Evolutionary conservation across 306 rosid genomes (phyloP), one percentile per base, ranked within the genome.

Genomic region (Prunus fruticosa): DNA sequence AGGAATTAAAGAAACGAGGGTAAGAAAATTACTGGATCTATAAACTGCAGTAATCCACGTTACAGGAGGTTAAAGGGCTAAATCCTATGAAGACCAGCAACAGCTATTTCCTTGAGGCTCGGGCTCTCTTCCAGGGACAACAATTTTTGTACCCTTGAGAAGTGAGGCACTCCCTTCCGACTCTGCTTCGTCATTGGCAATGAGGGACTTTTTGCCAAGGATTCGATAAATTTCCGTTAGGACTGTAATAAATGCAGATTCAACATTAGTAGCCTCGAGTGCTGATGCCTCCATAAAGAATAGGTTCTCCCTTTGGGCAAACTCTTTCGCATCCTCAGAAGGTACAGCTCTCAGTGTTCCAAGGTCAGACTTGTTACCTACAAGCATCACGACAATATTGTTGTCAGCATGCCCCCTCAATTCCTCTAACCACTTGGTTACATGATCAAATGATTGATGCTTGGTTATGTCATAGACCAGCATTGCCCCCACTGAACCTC

Each of bases 251-350:
- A 95, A 95, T 46, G 99, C 95, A 15, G 91, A 62, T 80, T 90
- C 97, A 56, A 95, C 97, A 76, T 95, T 95, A 25, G 78, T 95
- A 52, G 92, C 82, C 86, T 92, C 96, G 8, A 95, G 97, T 0
- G 99, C 99, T 2, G 99, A 95, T 53, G 99, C 88, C 86, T 95
- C 99, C 76, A 89, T 80, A 81, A 95, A 95, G 87, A 87, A 95
- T 16, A 95, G 96, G 80, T 72, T 88, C 83, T 88, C 90, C 76
- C 79, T 85, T 80, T 90, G 82, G 5, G 99, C 96, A 30, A 90
- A 84, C 74, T 92, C 97, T 79, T 87, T 82, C 1, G 97, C 99
- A 6, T 69, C 92, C 77, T 92, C 97, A 1, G 69, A 47, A 6
- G 97, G 89, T 50, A 95, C 97, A 43, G 84, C 93, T 45, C 97